Evolutionary conservation across 192 early-diverging fungal species (phyloP), one percentile per base, ranked within the genome.

Genomic region (Entomortierella beljakovae): DNA sequence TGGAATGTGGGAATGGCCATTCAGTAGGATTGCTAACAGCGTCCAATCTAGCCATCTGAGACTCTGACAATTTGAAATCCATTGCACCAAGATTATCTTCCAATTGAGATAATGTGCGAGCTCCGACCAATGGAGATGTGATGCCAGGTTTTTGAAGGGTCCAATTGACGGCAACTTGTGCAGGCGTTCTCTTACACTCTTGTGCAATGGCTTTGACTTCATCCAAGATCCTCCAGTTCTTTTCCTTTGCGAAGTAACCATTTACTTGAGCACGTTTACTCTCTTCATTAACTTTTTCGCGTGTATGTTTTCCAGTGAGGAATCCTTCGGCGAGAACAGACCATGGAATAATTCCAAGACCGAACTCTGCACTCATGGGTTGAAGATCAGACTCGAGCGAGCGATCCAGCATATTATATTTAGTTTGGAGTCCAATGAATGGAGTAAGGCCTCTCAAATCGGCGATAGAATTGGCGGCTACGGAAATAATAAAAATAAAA

Each of bases 241-340:
- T 71, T 53, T 68, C 51, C 10, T 61, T 5, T 8, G 64, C 61
- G 29, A 43, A 2, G 25, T 83, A 63, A 2, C 8, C 10, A 20
- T 32, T 37, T 25, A 68, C 42, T 6, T 51, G 43, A 31, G 34
- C 58, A 35, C 56, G 55, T 52, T 63, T 65, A 43, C 72, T 61
- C 1, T 40, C 40, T 18, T 23, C 25, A 15, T 34, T 33, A 11
- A 42, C 15, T 18, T 61, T 22, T 6, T 71, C 65, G 7, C 52
- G 48, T 7, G 43, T 26, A 33, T 82, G 71, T 61, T 82, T 84
- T n/a, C 86, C 85, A 6, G 85, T 61, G 11, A 90, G 58, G 51
- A 88, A 68, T 0, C 88, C 88, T 18, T 83, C 76, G 0, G 86
- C 86, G 13, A 90, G 84, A 23, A 87, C 70, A 1, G 87, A 89